Evolutionary conservation across 805 yeast genomes (phyloP).

Genomic region (Pachysolen tannophilus): DNA sequence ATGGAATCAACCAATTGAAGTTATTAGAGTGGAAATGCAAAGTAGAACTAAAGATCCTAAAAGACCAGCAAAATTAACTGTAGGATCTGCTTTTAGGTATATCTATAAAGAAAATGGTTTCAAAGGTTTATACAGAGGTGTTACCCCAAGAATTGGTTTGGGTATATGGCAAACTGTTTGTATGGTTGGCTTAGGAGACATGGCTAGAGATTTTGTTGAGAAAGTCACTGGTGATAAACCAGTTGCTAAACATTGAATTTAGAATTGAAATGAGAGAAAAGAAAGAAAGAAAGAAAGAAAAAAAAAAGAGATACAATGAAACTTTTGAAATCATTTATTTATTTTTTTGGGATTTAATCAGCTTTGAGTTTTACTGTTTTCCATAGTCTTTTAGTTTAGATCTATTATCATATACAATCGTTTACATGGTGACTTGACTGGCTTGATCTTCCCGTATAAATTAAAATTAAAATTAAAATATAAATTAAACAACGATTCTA

Average conservation of each 20-base stretch:
- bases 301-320: no score
- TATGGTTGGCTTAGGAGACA: conserved; percentile 97
- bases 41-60: conserved; percentile 90
- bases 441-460: no score
- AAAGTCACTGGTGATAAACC: conserved; percentile 54
- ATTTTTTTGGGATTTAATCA: no score
- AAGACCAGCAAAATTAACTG: conserved; percentile 87
- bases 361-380: no score
- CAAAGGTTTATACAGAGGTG: conserved; percentile 91
- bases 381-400: no score
- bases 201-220: conserved; percentile 67
- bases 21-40: conserved; percentile 97
- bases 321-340: no score
- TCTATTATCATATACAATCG: no score
- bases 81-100: conserved; percentile 68
- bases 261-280: no score
- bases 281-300: no score
- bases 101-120: conserved; percentile 78
- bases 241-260: conserved; percentile 22
- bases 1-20: conserved; percentile 99
- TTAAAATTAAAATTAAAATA: no score
- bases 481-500: no score
- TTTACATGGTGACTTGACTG: no score
- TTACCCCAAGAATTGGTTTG: conserved; percentile 91
- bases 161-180: conserved; percentile 98